A percentile compares a stretch with the other conserved stretches of the same genome.
These are phyloP conservation scores for Pachyrhizus erosus DNA, from an alignment of 306 rosid genomes.

Conservation along the genomic window DNA sequence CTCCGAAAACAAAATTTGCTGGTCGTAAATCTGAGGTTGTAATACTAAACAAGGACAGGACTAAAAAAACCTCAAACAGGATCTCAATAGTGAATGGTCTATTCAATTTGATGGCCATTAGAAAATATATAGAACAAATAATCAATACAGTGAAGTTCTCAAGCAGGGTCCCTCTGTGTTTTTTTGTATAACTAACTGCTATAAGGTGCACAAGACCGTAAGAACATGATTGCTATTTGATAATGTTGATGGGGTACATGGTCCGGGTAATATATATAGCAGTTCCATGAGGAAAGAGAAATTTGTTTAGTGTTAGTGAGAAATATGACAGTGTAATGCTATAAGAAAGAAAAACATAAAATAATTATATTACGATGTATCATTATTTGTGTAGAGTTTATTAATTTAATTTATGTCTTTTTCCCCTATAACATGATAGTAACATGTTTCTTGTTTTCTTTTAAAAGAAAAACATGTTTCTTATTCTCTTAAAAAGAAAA, in stretches of 20 bases:
- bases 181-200: not conserved
- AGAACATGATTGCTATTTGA: not conserved
- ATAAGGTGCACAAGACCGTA: conserved; percentile 17
- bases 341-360: not conserved
- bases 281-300: not conserved
- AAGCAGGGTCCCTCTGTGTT: not conserved
- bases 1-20: conserved; percentile 75
- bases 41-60: conserved; percentile 32
- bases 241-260: not conserved
- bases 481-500: too few species aligned
- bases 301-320: not conserved
- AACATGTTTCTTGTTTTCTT: not conserved
- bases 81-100: conserved; percentile 9
- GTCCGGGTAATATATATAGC: not conserved
- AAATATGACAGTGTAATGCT: not conserved
- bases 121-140: not conserved
- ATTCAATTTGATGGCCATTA: conserved; percentile 48
- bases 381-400: not conserved
- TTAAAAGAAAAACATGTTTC: not conserved
- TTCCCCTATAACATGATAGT: not conserved
- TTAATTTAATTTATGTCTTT: not conserved
- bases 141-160: not conserved
- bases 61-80: conserved; percentile 6
- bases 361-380: not conserved
- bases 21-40: conserved; percentile 46